A percentile compares a stretch with the other conserved stretches of the same genome.
These are phyloP conservation scores for Ophiocordyceps polyrhachis-furcata DNA, from an alignment of 2,329 filamentous ascomycete genomes.

Conservation along the genomic window DNA sequence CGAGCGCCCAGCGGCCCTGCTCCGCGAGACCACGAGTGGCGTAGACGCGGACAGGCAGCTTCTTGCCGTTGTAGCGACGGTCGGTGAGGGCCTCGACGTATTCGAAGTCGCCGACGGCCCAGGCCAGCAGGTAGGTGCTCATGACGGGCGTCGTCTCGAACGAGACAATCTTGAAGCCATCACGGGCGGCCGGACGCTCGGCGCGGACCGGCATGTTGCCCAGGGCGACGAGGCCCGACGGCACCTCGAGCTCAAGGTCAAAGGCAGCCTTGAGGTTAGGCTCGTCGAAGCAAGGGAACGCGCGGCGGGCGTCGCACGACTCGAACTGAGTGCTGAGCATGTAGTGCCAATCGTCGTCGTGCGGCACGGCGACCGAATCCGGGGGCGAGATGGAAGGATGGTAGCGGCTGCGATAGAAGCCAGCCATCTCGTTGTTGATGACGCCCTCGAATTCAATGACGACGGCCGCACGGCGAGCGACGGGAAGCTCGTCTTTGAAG, in stretches of 20 bases:
- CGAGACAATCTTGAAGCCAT: conserved; percentile 53
- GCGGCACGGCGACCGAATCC: conserved; percentile 52
- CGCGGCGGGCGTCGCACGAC: conserved; percentile 81
- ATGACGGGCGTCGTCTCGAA: conserved; percentile 78
- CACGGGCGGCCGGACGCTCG: conserved; percentile 24
- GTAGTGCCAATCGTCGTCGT: conserved; percentile 45
- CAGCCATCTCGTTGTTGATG: conserved; percentile 81
- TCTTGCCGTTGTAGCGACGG: conserved; percentile 78
- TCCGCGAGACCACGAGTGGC: conserved; percentile 88
- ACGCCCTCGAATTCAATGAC: conserved; percentile 59
- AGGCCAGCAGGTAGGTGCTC: conserved; percentile 81
- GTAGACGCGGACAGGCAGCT: conserved; percentile 84
- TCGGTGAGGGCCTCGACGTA: conserved; percentile 85
- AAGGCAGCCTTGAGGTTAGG: conserved; percentile 94
- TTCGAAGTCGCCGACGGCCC: conserved; percentile 94
- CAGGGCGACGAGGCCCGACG: conserved; percentile 69
- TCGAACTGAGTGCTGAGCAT: conserved; percentile 98
- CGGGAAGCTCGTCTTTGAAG: conserved; percentile 54
- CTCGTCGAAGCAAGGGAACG: conserved; percentile 97
- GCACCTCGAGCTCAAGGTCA: conserved; percentile 82
- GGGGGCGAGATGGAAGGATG: conserved; percentile 52
- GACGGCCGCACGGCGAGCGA: conserved; percentile 46
- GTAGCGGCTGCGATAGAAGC: conserved; percentile 90
- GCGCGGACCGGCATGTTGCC: conserved; percentile 91
- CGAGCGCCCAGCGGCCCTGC: conserved; percentile 73